phyloP scores from a whole-genome alignment of 306 rosid genomes.

The Malus sylvestris region DNA sequence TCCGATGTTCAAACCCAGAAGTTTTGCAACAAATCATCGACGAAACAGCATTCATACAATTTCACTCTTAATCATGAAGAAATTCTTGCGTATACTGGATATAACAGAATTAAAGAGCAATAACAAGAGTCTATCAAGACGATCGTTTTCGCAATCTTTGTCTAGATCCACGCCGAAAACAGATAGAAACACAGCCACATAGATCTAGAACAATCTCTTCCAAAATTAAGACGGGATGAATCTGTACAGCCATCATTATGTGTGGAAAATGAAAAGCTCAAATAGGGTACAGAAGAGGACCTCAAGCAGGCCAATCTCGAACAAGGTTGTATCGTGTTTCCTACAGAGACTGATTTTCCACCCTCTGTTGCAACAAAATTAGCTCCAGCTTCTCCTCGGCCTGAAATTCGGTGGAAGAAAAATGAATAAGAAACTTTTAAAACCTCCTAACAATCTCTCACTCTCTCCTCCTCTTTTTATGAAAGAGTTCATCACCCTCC shows the following conservation, averaged over 20 bases:
- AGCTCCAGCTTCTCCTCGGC: conserved; percentile 84
- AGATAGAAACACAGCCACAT: conserved; percentile 4
- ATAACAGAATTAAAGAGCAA: background rate
- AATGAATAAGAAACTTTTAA: conserved; percentile 20
- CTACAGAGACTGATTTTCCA: conserved; percentile 13
- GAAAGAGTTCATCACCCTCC: conserved; percentile 72
- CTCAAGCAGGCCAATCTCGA: conserved; percentile 26
- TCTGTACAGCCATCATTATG: conserved; percentile 47
- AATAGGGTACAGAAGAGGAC: conserved; percentile 29
- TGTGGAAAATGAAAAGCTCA: conserved; percentile 12
- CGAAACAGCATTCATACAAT: background rate
- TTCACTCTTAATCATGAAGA: background rate
- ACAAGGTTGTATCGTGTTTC: conserved; percentile 27
- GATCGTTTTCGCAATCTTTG: background rate
- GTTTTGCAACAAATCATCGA: background rate
- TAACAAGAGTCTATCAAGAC: background rate
- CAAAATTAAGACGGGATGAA: conserved; percentile 23
- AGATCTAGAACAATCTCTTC: conserved; percentile 25
- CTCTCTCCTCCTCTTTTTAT: conserved; percentile 10
- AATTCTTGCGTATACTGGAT: background rate
- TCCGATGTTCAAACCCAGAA: background rate
- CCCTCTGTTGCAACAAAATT: conserved; percentile 26
- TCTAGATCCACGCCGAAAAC: conserved; percentile 1
- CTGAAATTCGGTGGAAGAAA: conserved; percentile 53
- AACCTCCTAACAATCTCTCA: conserved; percentile 8